Percentiles rank a stretch among this genome's conserved stretches.
These are phyloP conservation scores for Saccharum hybrid DNA, from an alignment of 202 grass and related monocot genomes.

Conservation along the genomic window DNA sequence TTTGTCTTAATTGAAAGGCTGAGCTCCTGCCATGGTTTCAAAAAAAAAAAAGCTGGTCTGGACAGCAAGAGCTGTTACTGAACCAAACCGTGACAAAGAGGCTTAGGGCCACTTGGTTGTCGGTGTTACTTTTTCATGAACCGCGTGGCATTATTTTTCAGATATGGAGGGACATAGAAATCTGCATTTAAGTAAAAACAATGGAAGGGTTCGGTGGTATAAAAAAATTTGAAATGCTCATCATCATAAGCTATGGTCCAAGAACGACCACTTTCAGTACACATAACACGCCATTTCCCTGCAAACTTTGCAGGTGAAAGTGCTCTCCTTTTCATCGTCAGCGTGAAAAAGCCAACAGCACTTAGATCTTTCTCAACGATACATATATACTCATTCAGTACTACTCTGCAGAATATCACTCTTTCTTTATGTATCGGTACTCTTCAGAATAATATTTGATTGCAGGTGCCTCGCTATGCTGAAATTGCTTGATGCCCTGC, in stretches of 20 bases:
- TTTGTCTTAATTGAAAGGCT: too few relatives aligned
- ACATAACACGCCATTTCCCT: background rate
- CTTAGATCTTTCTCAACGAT: background rate
- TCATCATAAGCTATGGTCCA: constrained; percentile 19
- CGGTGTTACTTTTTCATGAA: background rate
- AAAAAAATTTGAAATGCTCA: background rate
- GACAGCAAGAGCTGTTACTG: too few relatives aligned
- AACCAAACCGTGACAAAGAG: too few relatives aligned
- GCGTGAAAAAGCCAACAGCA: background rate
- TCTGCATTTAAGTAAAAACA: constrained; percentile 8
- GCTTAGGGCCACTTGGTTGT: background rate
- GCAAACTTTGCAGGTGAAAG: constrained; percentile 3
- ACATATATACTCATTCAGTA: background rate
- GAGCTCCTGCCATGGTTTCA: too few relatives aligned
- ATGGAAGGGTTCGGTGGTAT: background rate
- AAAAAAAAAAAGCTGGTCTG: too few relatives aligned
- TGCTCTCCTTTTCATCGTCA: background rate
- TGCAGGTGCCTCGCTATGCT: constrained; percentile 5
- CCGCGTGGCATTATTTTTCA: background rate
- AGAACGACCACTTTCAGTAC: background rate
- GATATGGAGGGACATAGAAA: background rate
- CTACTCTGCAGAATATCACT: background rate
- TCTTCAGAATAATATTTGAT: background rate
- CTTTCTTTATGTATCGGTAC: background rate
- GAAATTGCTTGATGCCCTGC: constrained; percentile 28